A percentile compares a stretch with the other conserved stretches of the same genome.
These are phyloP conservation scores for Phaeosphaeriaceae sp. DNA, from an alignment of 2,329 filamentous ascomycete genomes.

Conservation along the genomic window DNA sequence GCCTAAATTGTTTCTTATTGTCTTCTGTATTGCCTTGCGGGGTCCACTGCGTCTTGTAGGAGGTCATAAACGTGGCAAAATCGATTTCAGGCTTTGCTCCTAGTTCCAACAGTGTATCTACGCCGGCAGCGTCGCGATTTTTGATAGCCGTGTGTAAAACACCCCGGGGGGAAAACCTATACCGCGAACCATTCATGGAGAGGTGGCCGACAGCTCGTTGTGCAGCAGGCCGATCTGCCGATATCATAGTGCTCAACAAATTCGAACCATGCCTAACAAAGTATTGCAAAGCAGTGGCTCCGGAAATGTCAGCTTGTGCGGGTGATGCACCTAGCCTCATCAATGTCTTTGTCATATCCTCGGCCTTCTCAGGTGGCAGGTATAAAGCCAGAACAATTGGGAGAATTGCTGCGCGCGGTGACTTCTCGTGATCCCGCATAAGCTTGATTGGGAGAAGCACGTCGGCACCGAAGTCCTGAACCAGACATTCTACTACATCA, in stretches of 20 bases:
- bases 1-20: slow-evolving; percentile 59
- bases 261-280: slow-evolving; percentile 19
- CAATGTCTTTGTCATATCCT: slow-evolving; percentile 68
- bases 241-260: slow-evolving; percentile 53
- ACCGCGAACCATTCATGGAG: slow-evolving; percentile 49
- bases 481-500: slow-evolving; percentile 71
- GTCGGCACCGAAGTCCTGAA: slow-evolving; percentile 76
- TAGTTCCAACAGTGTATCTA: slow-evolving; percentile 60
- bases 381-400: slow-evolving; percentile 71
- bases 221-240: slow-evolving; percentile 67
- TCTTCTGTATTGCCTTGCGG: slow-evolving; percentile 50
- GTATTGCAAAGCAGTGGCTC: slow-evolving; percentile 68
- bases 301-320: slow-evolving; percentile 72
- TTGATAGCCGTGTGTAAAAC: slow-evolving; percentile 64
- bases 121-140: slow-evolving; percentile 6
- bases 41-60: slow-evolving; percentile 55
- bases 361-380: slow-evolving; percentile 68
- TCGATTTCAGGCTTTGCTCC: slow-evolving; percentile 67
- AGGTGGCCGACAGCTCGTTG: slow-evolving; percentile 72
- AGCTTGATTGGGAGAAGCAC: slow-evolving; percentile 76
- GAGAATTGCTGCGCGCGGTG: slow-evolving; percentile 67
- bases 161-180: slow-evolving; percentile 48
- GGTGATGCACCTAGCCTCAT: slow-evolving; percentile 74
- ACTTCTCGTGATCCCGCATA: slow-evolving; percentile 54
- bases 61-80: slow-evolving; percentile 69